Evolutionary conservation across 805 yeast species (phyloP).

Genomic region (Kodamaea nitidulidarum): DNA sequence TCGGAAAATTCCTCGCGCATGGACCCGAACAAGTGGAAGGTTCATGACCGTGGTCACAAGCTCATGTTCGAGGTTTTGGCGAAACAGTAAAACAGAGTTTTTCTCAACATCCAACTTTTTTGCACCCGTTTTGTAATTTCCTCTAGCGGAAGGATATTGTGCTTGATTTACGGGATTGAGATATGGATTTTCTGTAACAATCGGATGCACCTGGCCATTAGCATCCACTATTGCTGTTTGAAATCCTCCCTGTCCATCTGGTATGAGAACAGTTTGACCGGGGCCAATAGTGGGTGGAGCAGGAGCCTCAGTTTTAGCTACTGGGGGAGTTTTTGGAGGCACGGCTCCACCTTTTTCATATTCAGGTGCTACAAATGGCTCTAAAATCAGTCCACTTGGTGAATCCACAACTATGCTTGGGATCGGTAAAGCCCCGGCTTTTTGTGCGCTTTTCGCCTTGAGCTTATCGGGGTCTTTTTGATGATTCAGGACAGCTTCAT

Average conservation of each 20-base stretch:
- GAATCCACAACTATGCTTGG: constrained; percentile 2
- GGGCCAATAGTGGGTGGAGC: constrained; percentile 6
- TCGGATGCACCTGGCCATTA: constrained; percentile 6
- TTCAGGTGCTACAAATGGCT: not conserved
- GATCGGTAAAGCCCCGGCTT: constrained; percentile 1
- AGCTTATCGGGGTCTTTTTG: not conserved
- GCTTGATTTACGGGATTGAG: no score
- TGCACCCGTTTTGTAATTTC: not conserved
- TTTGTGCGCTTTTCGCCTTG: not conserved
- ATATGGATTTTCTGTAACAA: no score
- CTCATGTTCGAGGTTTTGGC: constrained; percentile 23
- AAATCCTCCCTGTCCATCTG: constrained; percentile 4
- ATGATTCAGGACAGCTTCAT: no score
- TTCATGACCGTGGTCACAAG: constrained; percentile 33
- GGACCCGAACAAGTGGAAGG: constrained; percentile 24
- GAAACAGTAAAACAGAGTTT: constrained; percentile 19
- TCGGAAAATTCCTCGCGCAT: constrained; percentile 14
- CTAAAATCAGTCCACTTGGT: not conserved
- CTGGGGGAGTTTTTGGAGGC: not conserved
- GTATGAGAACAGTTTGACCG: constrained; percentile 11
- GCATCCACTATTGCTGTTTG: constrained; percentile 1
- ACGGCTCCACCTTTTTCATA: not conserved
- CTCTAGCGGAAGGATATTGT: not conserved
- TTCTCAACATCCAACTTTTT: not conserved
- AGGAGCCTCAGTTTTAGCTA: not conserved